Percentiles rank a stretch among this genome's conserved stretches.
These are phyloP conservation scores for Arxiozyma slooffiae DNA, from an alignment of 1,139 yeast species.

Conservation along the genomic window DNA sequence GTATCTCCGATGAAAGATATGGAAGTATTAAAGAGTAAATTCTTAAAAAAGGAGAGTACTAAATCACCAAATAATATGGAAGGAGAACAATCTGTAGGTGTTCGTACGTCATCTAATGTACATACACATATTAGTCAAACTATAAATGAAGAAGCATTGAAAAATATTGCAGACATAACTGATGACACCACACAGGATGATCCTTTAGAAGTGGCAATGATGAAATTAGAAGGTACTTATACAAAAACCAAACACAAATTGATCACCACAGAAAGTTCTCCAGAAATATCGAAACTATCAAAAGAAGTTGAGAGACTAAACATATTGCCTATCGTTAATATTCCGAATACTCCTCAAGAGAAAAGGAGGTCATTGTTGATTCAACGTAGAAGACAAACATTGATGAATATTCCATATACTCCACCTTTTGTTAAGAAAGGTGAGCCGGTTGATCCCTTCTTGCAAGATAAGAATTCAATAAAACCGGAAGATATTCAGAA, in stretches of 20 bases:
- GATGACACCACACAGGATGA: slow-evolving; percentile 60
- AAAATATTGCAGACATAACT: slow-evolving; percentile 69
- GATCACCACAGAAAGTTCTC: slow-evolving; percentile 6
- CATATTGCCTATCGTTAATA: slow-evolving; percentile 16
- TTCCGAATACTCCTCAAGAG: slow-evolving; percentile 14
- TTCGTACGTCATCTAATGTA: not conserved
- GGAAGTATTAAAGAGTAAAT: slow-evolving; percentile 24
- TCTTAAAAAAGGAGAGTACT: slow-evolving; percentile 14
- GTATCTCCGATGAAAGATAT: slow-evolving; percentile 29
- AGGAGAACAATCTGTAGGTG: slow-evolving; percentile 3
- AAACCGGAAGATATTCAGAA: slow-evolving; percentile 19
- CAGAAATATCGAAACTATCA: slow-evolving; percentile 18
- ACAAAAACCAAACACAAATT: slow-evolving; percentile 1
- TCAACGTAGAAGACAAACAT: slow-evolving; percentile 34
- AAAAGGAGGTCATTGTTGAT: slow-evolving; percentile 30
- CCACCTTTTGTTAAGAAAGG: not conserved
- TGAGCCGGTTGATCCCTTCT: not conserved
- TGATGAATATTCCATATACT: slow-evolving; percentile 25
- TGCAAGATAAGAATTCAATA: slow-evolving; percentile 1
- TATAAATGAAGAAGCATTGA: slow-evolving; percentile 36
- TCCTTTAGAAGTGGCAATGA: slow-evolving; percentile 67
- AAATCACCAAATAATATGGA: slow-evolving; percentile 5
- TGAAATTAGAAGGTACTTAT: slow-evolving; percentile 64
- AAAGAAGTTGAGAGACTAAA: slow-evolving; percentile 29
- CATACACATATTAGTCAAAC: not conserved